Percentiles rank a stretch among this genome's conserved stretches.
These are phyloP conservation scores for Gossypium trilobum DNA, from an alignment of 441 rosid genomes.

Conservation along the genomic window DNA sequence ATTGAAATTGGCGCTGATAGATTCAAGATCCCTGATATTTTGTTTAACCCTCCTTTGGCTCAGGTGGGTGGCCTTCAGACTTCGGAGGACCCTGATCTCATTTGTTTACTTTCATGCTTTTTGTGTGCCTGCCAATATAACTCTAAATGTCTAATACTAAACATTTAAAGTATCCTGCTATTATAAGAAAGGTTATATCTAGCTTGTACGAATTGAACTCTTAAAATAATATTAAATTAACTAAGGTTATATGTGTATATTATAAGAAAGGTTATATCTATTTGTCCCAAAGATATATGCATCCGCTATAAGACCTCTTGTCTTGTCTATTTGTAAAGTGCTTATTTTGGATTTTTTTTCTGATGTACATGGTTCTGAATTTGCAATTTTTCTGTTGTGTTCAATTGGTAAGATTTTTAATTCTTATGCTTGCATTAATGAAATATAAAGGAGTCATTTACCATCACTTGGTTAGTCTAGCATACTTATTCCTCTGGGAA, in stretches of 20 bases:
- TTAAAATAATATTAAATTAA: no score
- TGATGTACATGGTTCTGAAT: background rate
- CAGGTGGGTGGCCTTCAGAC: slow-evolving; percentile 43
- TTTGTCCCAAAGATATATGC: background rate
- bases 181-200: no score
- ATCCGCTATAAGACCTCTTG: background rate
- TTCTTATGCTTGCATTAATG: background rate
- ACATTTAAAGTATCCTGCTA: no score
- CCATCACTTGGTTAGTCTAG: background rate
- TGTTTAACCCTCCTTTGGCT: slow-evolving; percentile 79
- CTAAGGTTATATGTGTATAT: no score
- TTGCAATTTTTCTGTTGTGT: background rate
- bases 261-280: background rate
- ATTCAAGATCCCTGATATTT: slow-evolving; percentile 92
- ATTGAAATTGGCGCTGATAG: slow-evolving; percentile 96
- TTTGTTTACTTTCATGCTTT: background rate
- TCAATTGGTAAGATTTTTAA: background rate
- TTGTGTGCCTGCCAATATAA: background rate
- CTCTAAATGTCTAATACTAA: no score
- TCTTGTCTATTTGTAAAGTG: background rate
- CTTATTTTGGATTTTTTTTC: background rate
- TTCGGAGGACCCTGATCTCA: slow-evolving; percentile 3
- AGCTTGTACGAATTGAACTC: no score
- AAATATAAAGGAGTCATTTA: background rate
- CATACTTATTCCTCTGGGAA: background rate